Evolutionary conservation across 768 basidiomycete species (phyloP).

Genomic region (Lentinula guzmanii): DNA sequence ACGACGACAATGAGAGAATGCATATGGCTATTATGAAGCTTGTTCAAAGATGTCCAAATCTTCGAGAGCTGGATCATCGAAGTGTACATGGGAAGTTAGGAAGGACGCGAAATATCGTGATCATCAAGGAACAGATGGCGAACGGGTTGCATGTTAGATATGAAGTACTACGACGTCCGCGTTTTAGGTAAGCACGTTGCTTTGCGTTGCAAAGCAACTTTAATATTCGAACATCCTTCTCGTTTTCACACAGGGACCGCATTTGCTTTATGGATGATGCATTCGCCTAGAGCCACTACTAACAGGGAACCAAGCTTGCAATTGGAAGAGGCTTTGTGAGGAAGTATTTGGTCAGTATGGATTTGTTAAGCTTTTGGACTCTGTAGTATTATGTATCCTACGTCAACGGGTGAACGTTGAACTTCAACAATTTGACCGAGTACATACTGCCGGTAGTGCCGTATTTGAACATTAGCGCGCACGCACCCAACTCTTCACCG

Average conservation of each 20-base stretch:
- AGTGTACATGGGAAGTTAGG: conserved; percentile 25
- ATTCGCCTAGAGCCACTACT: neutral
- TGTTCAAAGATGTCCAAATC: conserved; percentile 31
- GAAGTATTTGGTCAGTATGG: too few species aligned
- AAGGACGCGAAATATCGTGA: conserved; percentile 29
- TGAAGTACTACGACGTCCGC: conserved; percentile 22
- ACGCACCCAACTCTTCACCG: too few species aligned
- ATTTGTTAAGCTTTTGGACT: too few species aligned
- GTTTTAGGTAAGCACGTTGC: conserved; percentile 18
- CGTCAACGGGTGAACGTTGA: too few species aligned
- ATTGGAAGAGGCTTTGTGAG: neutral
- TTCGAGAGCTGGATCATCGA: conserved; percentile 37
- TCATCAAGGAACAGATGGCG: conserved; percentile 24
- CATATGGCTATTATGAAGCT: conserved; percentile 34
- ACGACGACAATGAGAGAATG: conserved; percentile 29
- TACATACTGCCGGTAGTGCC: too few species aligned
- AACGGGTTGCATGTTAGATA: conserved; percentile 27
- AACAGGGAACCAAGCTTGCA: too few species aligned
- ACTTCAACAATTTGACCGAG: too few species aligned
- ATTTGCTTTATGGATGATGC: conserved; percentile 3
- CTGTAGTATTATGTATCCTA: too few species aligned
- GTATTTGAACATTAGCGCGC: too few species aligned
- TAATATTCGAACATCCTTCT: neutral
- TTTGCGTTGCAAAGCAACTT: neutral
- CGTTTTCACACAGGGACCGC: neutral